These are phyloP conservation scores for Naganishia kalamii DNA, from an alignment of 768 basidiomycete genomes.

Conservation along the genomic window DNA sequence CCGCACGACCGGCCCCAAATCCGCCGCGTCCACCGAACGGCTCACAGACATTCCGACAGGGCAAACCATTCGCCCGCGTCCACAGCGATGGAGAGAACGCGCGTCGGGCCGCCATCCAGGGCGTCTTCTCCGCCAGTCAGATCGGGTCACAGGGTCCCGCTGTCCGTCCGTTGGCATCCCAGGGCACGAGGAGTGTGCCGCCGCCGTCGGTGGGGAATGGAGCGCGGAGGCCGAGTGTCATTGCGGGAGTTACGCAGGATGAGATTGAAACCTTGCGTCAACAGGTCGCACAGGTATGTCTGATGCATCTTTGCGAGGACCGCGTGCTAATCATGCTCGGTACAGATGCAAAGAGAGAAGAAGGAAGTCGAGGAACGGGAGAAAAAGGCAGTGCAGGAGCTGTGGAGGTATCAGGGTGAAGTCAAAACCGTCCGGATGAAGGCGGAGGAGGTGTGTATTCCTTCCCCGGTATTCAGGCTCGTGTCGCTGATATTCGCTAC, in stretches of 20 bases:
- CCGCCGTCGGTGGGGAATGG: background rate
- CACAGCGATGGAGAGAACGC: slow-evolving; percentile 55
- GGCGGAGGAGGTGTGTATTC: slow-evolving; percentile 58
- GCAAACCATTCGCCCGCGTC: slow-evolving; percentile 32
- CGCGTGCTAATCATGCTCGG: background rate
- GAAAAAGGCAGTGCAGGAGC: slow-evolving; percentile 53
- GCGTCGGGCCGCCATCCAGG: slow-evolving; percentile 54
- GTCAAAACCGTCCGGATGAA: slow-evolving; percentile 60
- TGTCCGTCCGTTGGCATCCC: too few relatives aligned
- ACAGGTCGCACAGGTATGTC: slow-evolving; percentile 19
- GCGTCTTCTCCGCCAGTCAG: slow-evolving; percentile 8
- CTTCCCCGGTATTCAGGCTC: slow-evolving; percentile 1
- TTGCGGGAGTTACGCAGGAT: slow-evolving; percentile 60
- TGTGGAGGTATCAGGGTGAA: slow-evolving; percentile 63
- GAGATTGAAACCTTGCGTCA: slow-evolving; percentile 60
- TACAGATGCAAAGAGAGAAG: slow-evolving; percentile 56
- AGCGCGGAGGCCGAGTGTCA: slow-evolving; percentile 52
- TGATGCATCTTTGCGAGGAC: background rate
- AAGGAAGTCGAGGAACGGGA: slow-evolving; percentile 51
- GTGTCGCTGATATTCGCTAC: slow-evolving; percentile 37
- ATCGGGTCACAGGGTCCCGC: too few relatives aligned
- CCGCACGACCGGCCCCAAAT: background rate
- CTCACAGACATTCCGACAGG: background rate
- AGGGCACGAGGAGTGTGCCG: too few relatives aligned
- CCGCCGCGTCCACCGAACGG: background rate